These are phyloP conservation scores for Yarrowia sp. DNA, from an alignment of 805 yeast genomes.

Conservation along the genomic window DNA sequence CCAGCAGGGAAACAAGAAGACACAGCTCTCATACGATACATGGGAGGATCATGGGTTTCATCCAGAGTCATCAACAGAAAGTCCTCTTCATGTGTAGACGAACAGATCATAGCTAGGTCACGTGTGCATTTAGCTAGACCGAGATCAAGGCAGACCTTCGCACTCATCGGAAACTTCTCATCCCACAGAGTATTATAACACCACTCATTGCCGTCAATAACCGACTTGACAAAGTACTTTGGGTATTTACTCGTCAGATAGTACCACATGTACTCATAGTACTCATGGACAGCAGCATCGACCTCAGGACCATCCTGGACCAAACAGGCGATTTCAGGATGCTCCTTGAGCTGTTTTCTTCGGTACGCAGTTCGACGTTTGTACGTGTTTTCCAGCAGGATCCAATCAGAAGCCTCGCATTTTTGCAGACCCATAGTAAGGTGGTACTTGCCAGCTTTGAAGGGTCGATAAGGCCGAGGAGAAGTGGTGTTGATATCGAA, in stretches of 20 bases:
- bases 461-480: conserved; percentile 46
- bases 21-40: conserved; percentile 51
- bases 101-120: conserved; percentile 15
- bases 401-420: conserved; percentile 52
- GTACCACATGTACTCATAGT: conserved; percentile 46
- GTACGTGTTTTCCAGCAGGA: conserved; percentile 63
- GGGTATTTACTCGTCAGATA: conserved; percentile 54
- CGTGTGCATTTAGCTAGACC: not conserved
- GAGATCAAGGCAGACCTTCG: not conserved
- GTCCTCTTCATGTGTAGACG: conserved; percentile 53
- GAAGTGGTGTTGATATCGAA: not conserved
- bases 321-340: conserved; percentile 36
- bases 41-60: conserved; percentile 47
- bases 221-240: conserved; percentile 43
- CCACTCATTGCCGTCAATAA: conserved; percentile 34
- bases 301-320: conserved; percentile 38
- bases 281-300: conserved; percentile 48
- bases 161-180: conserved; percentile 32
- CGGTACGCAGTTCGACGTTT: conserved; percentile 45
- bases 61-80: conserved; percentile 55
- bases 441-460: conserved; percentile 59
- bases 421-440: conserved; percentile 62
- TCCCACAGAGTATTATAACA: conserved; percentile 43
- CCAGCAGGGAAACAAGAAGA: conserved; percentile 65
- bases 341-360: conserved; percentile 37